These are phyloP conservation scores for Coemansia sp. DNA, from an alignment of 192 early-diverging fungal genomes.

Conservation along the genomic window DNA sequence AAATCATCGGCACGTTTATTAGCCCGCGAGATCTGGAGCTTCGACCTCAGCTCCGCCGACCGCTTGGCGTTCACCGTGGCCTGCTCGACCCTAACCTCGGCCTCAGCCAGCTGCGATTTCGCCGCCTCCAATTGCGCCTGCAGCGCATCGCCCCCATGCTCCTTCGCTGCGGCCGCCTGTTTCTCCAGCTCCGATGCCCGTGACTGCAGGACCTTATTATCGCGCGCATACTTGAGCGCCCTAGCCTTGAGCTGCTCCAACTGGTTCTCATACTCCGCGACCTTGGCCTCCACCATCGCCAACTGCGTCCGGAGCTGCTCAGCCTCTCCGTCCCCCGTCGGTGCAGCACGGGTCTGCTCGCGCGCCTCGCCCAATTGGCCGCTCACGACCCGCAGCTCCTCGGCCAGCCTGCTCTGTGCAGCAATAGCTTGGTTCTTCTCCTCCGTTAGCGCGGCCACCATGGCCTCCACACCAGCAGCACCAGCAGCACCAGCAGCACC, in stretches of 20 bases:
- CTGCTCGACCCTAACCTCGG: constrained; percentile 41
- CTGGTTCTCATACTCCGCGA: constrained; percentile 33
- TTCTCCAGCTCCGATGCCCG: constrained; percentile 30
- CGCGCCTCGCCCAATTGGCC: constrained; percentile 16
- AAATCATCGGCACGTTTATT: constrained; percentile 50
- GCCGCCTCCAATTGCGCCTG: constrained; percentile 36
- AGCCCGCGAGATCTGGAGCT: constrained; percentile 48
- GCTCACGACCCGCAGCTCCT: constrained; percentile 17
- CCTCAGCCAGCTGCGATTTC: constrained; percentile 41
- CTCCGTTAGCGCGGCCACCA: constrained; percentile 28
- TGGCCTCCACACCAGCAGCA: constrained; percentile 21
- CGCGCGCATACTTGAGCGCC: constrained; percentile 33
- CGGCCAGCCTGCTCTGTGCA: constrained; percentile 27
- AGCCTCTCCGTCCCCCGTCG: constrained; percentile 12
- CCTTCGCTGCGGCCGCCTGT: constrained; percentile 12
- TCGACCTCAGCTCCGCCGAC: constrained; percentile 49
- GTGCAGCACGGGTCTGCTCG: constrained; percentile 1
- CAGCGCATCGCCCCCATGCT: neutral
- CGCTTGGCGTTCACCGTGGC: constrained; percentile 36
- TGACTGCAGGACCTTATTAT: constrained; percentile 44
- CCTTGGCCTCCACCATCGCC: constrained; percentile 37
- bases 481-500: no score
- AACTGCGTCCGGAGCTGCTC: constrained; percentile 58
- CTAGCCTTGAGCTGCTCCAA: constrained; percentile 42
- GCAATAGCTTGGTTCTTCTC: constrained; percentile 48